Evolutionary conservation across 345 rosid genomes (phyloP), one percentile per base, ranked within the genome.

Genomic region (Eucalyptus albens): DNA sequence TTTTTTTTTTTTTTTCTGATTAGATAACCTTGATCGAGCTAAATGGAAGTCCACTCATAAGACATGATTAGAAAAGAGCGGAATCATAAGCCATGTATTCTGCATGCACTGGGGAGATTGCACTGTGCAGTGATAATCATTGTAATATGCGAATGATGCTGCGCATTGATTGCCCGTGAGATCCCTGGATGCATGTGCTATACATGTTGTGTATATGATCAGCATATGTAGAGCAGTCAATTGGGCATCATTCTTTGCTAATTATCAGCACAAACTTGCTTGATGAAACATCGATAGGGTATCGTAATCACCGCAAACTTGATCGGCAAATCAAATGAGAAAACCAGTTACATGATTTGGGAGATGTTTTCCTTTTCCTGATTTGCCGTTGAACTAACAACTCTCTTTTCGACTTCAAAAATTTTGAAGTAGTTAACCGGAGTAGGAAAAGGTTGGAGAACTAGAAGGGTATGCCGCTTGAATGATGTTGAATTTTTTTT

Each of bases 41-140:
- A 88, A 86, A 65, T 92, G 93, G 90, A 92, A 89, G 90, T 92
- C 93, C 92, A 93, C 93, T 92, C 93, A 90, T 91, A 31, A 27
- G 45, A 55, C 89, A 89, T 87, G 21, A 51, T 69, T 55, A 44
- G 77, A 51, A 67, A 60, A 67, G 31, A 77, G 40, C 33, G 42
- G 83, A 40, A 40, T 77, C 47, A 40, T 77, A 77, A 40, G 83
- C 47, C 47, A 37, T 37, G 24, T 21, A 77, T 21, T 77, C 42
- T 40, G 83, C 27, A 77, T 77, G 83, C 24, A 11, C 47, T 3
- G 83, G 47, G 62, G 83, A 37, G 6, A 11, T 40, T 40, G 47
- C 83, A 37, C 27, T 3, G 83, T 40, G 83, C 15, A 11, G 42
- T 77, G 83, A 21, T 22, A 40, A 77, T 40, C 83, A 37, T 40